Evolutionary conservation across 345 rosid genomes (phyloP), one percentile per base, ranked within the genome.

Genomic region (Brassica juncea): DNA sequence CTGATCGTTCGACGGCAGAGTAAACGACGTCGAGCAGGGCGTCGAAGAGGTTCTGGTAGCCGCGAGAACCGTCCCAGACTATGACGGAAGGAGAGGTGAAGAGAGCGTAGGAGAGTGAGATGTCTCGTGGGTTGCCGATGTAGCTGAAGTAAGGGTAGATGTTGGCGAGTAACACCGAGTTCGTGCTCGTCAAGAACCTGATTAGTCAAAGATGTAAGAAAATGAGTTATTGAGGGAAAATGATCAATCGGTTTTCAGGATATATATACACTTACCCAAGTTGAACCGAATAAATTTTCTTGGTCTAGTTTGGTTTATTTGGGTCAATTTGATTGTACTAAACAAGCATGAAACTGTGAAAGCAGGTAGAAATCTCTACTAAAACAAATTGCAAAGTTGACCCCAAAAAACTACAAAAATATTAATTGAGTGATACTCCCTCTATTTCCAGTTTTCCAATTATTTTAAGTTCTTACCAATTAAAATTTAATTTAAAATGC

Each of bases 131-230:
- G 28, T 78, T 69, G 9, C 8, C 78, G 0, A 28, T 1, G 70
- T 81, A 80, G 49, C 83, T 72, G 73, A 88, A 82, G 75, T 84
- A 88, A 0, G 86, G 76, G 28, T 86, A 88, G 9, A 82, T 49
- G 82, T 86, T 85, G 3, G 83, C 80, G 0, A 86, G 83, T 27
- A 88, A 76, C 2, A 82, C 88, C 0, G 88, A 79, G 34, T 77
- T 59, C 0, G 85, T 84, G 21, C 73, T 59, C 31, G 25, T 74
- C 11, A 88, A 44, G 74, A 79, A 79, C 70, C 69, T 66, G 69
- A 35, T 35, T 9, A 21, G 15, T 25, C 12, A 57, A 19, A 16
- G 21, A 15, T 5, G 52, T 44, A 47, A 42, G 12, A 11, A 15
- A 1, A 57, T 15, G 14, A 64, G 47, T 32, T 1, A 16, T 15